Conservation (phyloP, 768 basidiomycete species). For the Phlebiopsis flavidoalba region DNA sequence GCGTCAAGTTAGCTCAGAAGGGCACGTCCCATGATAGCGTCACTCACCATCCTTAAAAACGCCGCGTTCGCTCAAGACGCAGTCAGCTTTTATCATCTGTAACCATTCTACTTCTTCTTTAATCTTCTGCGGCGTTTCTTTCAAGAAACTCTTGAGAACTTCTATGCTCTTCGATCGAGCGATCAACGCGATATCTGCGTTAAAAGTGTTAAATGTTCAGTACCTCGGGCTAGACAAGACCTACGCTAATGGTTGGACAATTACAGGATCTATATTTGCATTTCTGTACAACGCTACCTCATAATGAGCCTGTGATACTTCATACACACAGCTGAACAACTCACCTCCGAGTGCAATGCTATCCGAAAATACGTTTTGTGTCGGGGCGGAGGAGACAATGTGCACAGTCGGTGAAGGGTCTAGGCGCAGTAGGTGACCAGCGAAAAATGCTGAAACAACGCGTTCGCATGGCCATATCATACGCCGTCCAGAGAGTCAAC, state of each 20-base stretch:
- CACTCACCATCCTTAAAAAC: constrained; percentile 68
- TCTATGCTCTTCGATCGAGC: constrained; percentile 61
- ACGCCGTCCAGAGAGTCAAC: not conserved
- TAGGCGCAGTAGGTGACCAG: constrained; percentile 50
- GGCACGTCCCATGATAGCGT: not conserved
- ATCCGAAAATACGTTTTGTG: constrained; percentile 57
- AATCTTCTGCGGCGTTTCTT: constrained; percentile 47
- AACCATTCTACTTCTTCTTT: constrained; percentile 58
- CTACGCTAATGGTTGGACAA: constrained; percentile 76
- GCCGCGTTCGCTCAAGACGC: constrained; percentile 75
- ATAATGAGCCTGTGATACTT: not conserved
- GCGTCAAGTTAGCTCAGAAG: not conserved
- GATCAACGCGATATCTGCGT: constrained; percentile 65
- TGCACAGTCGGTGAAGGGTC: constrained; percentile 41
- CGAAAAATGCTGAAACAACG: constrained; percentile 75
- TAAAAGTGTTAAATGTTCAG: not conserved
- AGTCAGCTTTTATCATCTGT: constrained; percentile 40
- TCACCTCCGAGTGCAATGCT: constrained; percentile 48
- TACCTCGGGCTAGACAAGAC: not conserved
- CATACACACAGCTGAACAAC: not conserved
- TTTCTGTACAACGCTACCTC: constrained; percentile 52
- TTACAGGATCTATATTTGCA: constrained; percentile 74
- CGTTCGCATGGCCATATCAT: constrained; percentile 86
- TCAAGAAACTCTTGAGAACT: constrained; percentile 54
- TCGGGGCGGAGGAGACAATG: constrained; percentile 72